Conservation (phyloP, 2,329 filamentous ascomycete species). For the Peltaster fructicola region DNA sequence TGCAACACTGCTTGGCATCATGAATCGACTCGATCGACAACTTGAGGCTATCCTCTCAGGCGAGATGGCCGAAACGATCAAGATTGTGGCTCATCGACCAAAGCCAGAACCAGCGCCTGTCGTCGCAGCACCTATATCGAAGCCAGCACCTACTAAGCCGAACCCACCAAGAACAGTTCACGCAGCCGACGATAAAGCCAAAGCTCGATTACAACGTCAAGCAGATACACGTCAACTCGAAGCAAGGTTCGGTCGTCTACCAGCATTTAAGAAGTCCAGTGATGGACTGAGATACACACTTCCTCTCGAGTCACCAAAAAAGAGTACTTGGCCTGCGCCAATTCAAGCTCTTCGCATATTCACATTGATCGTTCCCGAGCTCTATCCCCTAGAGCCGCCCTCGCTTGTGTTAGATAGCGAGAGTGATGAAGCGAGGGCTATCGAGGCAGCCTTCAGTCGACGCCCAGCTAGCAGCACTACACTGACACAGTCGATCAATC, state of each 20-base stretch:
- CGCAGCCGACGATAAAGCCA: conserved; percentile 40
- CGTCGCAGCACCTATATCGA: conserved; percentile 1
- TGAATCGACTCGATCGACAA: conserved; percentile 54
- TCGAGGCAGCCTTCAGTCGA: conserved; percentile 48
- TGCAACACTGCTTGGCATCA: conserved; percentile 44
- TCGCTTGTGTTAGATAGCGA: conserved; percentile 6
- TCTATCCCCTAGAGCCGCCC: conserved; percentile 52
- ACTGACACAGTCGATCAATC: conserved; percentile 59
- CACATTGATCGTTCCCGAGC: conserved; percentile 49
- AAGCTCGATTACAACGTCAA: conserved; percentile 45
- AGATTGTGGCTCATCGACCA: conserved; percentile 39
- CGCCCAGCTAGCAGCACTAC: conserved; percentile 41
- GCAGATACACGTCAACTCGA: conserved; percentile 56
- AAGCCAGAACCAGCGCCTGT: conserved; percentile 1
- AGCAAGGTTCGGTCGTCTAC: conserved; percentile 50
- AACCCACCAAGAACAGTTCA: conserved; percentile 32
- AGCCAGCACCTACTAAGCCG: conserved; percentile 21
- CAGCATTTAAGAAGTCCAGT: conserved; percentile 47
- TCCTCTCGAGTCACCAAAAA: conserved; percentile 48
- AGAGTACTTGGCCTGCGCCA: conserved; percentile 39
- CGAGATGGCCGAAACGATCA: conserved; percentile 55
- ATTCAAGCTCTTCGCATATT: conserved; percentile 46
- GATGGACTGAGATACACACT: conserved; percentile 56
- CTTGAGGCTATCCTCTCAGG: conserved; percentile 53
- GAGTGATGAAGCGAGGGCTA: conserved; percentile 36